A percentile compares a stretch with the other conserved stretches of the same genome.
Evolutionary conservation across 768 basidiomycete species (phyloP).

Genomic region (Panus rudis): DNA sequence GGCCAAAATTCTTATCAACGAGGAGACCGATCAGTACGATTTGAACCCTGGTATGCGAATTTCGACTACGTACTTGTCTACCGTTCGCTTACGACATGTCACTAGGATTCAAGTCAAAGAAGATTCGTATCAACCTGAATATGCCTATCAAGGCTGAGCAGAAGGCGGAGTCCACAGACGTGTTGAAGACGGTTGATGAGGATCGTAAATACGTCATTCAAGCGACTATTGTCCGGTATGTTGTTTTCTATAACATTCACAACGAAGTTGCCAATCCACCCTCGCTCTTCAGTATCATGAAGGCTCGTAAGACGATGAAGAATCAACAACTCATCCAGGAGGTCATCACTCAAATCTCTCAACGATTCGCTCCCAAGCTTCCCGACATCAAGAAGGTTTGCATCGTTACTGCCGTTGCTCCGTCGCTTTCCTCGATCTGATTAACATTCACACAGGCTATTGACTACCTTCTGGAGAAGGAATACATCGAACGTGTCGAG

Average conservation of each 20-base stretch:
- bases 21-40: conserved; percentile 86
- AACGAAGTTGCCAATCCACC: conserved; percentile 11
- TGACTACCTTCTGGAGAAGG: conserved; percentile 88
- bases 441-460: conserved; percentile 52
- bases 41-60: conserved; percentile 64
- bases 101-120: conserved; percentile 85
- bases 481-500: conserved; percentile 94
- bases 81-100: not conserved
- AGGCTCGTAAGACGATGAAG: conserved; percentile 92
- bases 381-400: conserved; percentile 92
- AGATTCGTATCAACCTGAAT: conserved; percentile 88
- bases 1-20: conserved; percentile 83
- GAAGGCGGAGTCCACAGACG: conserved; percentile 84
- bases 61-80: not conserved
- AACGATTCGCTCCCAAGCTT: conserved; percentile 87
- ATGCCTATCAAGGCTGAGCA: conserved; percentile 91
- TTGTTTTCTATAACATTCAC: conserved; percentile 1
- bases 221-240: conserved; percentile 80
- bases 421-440: not conserved
- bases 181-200: conserved; percentile 92
- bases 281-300: conserved; percentile 71
- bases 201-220: conserved; percentile 96
- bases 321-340: conserved; percentile 87
- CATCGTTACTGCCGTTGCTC: not conserved
- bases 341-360: conserved; percentile 82